Conservation (phyloP, 1,139 yeast genomes). For the Yamadazyma epiphylla region DNA sequence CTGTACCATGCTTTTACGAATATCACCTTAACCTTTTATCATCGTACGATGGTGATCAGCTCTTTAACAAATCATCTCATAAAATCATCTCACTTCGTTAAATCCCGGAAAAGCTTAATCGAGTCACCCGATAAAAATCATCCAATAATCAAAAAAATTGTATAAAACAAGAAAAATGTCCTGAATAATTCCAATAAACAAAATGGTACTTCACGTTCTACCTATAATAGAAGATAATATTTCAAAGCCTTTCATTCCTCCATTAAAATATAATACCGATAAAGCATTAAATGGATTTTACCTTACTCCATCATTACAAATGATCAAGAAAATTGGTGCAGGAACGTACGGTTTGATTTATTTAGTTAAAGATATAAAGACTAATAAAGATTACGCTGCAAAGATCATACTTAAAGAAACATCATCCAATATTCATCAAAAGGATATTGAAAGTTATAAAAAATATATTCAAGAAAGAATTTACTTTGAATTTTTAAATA, state of each 20-base stretch:
- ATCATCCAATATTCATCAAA: slow-evolving; percentile 14
- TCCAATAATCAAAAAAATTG: slow-evolving; percentile 1
- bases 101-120: slow-evolving; percentile 1
- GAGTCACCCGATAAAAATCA: slow-evolving; percentile 2
- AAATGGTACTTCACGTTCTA: slow-evolving; percentile 17
- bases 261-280: slow-evolving; percentile 5
- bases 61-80: background rate
- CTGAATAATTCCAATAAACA: background rate
- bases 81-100: slow-evolving; percentile 1
- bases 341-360: slow-evolving; percentile 90
- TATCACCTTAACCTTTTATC: no score
- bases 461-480: slow-evolving; percentile 27
- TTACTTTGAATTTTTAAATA: slow-evolving; percentile 20
- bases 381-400: slow-evolving; percentile 60
- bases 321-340: slow-evolving; percentile 66
- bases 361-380: slow-evolving; percentile 53
- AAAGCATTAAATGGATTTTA: slow-evolving; percentile 18
- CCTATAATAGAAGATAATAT: slow-evolving; percentile 12
- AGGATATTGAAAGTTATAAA: slow-evolving; percentile 28
- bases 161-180: background rate
- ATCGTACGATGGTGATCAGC: no score
- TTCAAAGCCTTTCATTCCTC: slow-evolving; percentile 6
- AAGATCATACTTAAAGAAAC: slow-evolving; percentile 62
- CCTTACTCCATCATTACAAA: slow-evolving; percentile 16
- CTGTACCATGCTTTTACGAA: no score